Evolutionary conservation across 2,329 filamentous ascomycete species (phyloP), one percentile per base, ranked within the genome.

Genomic region (Monosporascus sp.): DNA sequence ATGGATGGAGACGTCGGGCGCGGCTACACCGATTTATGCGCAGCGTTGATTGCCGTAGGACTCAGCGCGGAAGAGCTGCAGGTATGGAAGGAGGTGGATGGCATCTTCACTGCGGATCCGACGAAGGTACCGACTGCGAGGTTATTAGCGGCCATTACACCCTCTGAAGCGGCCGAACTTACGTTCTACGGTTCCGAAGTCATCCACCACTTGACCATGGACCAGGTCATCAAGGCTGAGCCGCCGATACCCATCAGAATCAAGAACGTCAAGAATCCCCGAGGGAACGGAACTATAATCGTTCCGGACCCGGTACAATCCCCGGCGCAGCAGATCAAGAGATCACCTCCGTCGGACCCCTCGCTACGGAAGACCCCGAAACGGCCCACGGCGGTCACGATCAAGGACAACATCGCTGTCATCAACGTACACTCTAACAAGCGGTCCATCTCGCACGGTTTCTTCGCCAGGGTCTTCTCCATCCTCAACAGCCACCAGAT

Each of bases 391-490:
- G 89, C 94, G 6, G 93, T 99, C 18, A 99, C 94, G 14, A 96
- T 97, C 75, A 99, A 99, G 76, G 89, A 94, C 72, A 88, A 91
- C 68, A 97, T 99, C 67, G 87, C 93, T 47, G 91, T 99, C 60
- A 90, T 99, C 65, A 99, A 99, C 72, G 90, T 99, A 46, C 93
- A 97, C 78, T 96, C 90, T 51, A 97, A 99, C 76, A 96, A 96
- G 76, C 87, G 93, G 58, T 95, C 93, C 8, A 88, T 96, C 58
- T 95, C 93, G 0, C 94, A 97, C 69, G 93, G 92, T 44, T 99
- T 99, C 74, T 88, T 99, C 65, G 93, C 92, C 48, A 87, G 87
- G 56, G 94, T 99, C 18, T 99, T 99, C 70, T 87, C 85, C 55
- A 94, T 96, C 54, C 81, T 99, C 44, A 89, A 97, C 72, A 84